Evolutionary conservation across 148 eudicot genomes (phyloP).

Genomic region (Rhododendron mucronatum): DNA sequence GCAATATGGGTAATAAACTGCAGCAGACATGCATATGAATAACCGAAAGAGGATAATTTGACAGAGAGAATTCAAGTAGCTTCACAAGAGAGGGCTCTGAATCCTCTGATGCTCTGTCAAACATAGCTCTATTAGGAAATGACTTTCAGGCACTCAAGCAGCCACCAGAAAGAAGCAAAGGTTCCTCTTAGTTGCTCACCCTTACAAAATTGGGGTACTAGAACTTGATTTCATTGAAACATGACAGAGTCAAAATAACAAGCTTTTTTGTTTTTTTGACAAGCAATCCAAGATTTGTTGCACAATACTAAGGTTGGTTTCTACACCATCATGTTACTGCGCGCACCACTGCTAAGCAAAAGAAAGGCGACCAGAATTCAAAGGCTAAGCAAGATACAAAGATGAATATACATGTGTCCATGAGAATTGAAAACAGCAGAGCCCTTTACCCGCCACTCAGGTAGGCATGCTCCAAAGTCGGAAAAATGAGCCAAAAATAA

Average conservation of each 20-base stretch:
- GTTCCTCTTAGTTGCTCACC: neutral
- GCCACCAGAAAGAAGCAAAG: conserved; percentile 4
- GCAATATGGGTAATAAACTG: neutral
- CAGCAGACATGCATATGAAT: neutral
- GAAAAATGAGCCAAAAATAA: neutral
- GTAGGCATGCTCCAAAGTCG: neutral
- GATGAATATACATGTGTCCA: neutral
- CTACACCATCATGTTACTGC: neutral
- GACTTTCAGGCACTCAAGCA: neutral
- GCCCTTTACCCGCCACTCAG: neutral
- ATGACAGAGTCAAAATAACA: neutral
- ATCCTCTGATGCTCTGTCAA: neutral
- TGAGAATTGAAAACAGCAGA: neutral
- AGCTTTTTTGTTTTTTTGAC: neutral
- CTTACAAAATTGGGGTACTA: too few relatives aligned
- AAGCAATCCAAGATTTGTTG: neutral
- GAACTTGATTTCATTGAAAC: neutral
- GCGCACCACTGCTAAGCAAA: neutral
- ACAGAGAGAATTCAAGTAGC: neutral
- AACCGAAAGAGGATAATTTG: neutral
- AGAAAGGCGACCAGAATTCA: neutral
- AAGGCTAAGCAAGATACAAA: neutral
- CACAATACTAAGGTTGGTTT: neutral
- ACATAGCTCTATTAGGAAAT: neutral
- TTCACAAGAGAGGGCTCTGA: too few relatives aligned